A percentile compares a stretch with the other conserved stretches of the same genome.
Conservation (phyloP, 768 basidiomycete species). For the Termitomyces sp. region DNA sequence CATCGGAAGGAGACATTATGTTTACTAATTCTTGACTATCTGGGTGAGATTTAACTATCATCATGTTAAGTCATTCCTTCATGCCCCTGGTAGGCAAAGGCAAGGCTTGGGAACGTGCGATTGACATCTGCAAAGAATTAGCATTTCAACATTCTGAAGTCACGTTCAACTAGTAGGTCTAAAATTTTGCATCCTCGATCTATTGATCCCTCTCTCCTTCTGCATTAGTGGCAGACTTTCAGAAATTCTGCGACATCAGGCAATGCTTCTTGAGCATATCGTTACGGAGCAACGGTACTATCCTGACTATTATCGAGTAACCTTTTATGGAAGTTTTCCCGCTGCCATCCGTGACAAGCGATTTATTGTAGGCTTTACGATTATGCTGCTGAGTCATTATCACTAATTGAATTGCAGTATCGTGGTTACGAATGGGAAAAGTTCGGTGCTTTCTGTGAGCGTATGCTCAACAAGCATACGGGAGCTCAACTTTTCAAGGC, state of each 20-base stretch:
- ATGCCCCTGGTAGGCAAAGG: constrained; percentile 63
- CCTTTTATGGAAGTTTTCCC: constrained; percentile 91
- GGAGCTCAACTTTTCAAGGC: constrained; percentile 75
- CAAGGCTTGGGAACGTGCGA: constrained; percentile 95
- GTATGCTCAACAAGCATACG: constrained; percentile 88
- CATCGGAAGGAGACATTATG: constrained; percentile 91
- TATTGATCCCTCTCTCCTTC: neutral
- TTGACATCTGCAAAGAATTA: constrained; percentile 90
- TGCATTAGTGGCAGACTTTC: constrained; percentile 66
- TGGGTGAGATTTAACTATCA: constrained; percentile 43
- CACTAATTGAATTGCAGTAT: constrained; percentile 45
- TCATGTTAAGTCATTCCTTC: neutral
- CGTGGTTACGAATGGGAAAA: constrained; percentile 96
- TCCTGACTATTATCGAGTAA: constrained; percentile 90
- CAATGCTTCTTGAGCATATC: constrained; percentile 83
- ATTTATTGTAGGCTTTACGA: constrained; percentile 66
- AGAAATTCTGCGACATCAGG: constrained; percentile 83
- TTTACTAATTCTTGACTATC: constrained; percentile 88
- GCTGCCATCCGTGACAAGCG: constrained; percentile 82
- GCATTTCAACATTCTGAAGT: constrained; percentile 83
- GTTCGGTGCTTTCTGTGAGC: constrained; percentile 82
- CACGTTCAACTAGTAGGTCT: constrained; percentile 83
- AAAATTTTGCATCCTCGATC: neutral
- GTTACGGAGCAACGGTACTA: constrained; percentile 80
- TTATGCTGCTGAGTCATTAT: neutral